Conservation (phyloP, 148 eudicot species). For the Silene conica region DNA sequence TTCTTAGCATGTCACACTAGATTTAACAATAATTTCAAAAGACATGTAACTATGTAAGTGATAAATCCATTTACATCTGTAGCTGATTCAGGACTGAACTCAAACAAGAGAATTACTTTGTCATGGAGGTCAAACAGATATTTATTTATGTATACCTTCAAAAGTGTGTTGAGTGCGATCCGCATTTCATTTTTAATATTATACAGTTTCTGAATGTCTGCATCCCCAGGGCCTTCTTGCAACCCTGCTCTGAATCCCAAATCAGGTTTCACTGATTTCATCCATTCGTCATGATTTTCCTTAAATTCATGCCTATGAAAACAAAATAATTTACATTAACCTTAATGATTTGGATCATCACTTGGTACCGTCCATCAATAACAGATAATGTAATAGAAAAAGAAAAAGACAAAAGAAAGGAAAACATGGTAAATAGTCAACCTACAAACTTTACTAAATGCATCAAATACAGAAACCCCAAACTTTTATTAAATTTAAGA, state of each 20-base stretch:
- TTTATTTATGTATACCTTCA: slow-evolving; percentile 55
- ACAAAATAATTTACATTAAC: not conserved
- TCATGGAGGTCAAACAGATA: not conserved
- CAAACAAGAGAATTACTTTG: not conserved
- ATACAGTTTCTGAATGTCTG: slow-evolving; percentile 54
- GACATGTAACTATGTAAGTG: not conserved
- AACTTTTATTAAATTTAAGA: not conserved
- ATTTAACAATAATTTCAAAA: not conserved
- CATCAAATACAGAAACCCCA: not conserved
- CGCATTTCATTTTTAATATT: slow-evolving; percentile 70
- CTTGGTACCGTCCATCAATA: too few species aligned
- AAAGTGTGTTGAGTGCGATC: slow-evolving; percentile 56
- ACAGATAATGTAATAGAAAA: not conserved
- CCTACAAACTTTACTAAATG: not conserved
- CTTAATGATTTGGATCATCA: not conserved
- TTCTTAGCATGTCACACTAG: not conserved
- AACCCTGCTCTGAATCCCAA: slow-evolving; percentile 47
- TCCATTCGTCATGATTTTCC: slow-evolving; percentile 75
- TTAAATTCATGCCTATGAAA: slow-evolving; percentile 52
- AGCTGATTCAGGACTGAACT: not conserved
- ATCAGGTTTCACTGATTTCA: slow-evolving; percentile 57
- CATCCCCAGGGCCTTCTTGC: slow-evolving; percentile 33
- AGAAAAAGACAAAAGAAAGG: too few species aligned
- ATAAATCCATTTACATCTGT: not conserved
- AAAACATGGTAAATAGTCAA: not conserved